Evolutionary conservation across 495 filamentous ascomycete species (phyloP).

Genomic region (Annulohypoxylon maeteangense): DNA sequence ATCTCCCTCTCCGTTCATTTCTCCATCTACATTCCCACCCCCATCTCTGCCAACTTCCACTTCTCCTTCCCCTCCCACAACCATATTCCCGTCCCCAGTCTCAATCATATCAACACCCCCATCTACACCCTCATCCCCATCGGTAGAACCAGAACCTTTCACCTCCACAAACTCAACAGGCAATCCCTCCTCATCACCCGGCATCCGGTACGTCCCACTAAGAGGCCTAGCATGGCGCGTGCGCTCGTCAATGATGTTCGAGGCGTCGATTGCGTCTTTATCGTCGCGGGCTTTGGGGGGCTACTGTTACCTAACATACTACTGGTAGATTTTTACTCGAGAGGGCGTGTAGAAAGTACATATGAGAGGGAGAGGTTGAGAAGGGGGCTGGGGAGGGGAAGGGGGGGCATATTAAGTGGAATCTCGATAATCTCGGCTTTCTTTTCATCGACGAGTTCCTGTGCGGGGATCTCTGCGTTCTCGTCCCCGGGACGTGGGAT

Average conservation of each 20-base stretch:
- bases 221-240: slow-evolving; percentile 47
- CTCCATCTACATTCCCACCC: background rate
- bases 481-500: slow-evolving; percentile 42
- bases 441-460: slow-evolving; percentile 58
- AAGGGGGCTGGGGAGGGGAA: background rate
- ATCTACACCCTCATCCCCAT: background rate
- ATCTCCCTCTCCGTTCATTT: background rate
- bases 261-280: slow-evolving; percentile 50
- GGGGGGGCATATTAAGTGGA: slow-evolving; percentile 56
- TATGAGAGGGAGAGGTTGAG: background rate
- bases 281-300: slow-evolving; percentile 44
- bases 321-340: no score
- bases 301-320: no score
- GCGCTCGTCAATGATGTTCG: slow-evolving; percentile 50
- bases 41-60: background rate
- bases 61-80: slow-evolving; percentile 2
- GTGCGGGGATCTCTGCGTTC: slow-evolving; percentile 61
- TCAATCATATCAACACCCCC: background rate
- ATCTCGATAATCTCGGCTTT: slow-evolving; percentile 61
- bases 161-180: background rate
- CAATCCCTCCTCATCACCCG: slow-evolving; percentile 48
- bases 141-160: background rate
- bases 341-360: no score
- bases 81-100: background rate
- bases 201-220: slow-evolving; percentile 44